Evolutionary conservation across 176 grass and related monocot species (phyloP), one percentile per base, ranked within the genome.

Genomic region (Ensete glaucum): DNA sequence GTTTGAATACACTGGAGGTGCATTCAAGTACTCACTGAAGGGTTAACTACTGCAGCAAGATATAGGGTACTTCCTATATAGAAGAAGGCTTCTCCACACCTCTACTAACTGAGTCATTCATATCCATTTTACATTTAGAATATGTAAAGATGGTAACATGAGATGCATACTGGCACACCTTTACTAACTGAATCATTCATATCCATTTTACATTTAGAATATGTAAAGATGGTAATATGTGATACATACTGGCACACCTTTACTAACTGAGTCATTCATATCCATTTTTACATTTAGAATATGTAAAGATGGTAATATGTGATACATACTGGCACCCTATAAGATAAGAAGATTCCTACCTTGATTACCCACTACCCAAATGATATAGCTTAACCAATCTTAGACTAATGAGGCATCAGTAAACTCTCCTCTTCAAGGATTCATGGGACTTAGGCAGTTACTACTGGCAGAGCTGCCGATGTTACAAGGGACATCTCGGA

Each of bases 381-480:
- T 8, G 16, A 60, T 21, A n/a, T 5, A 5, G 13, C 17, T 1
- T 7, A 21, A 20, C 57, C 17, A 60, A 60, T 60, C 57, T 1
- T 4, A 17, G 1, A 43, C 34, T 13, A 34, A 68, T 34, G 65
- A 68, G 24, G 25, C 34, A 43, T 43, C 34, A 6, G 34, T 43
- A 0, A 6, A 43, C 34, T 43, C 34, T 43, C 34, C 34, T 43
- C 34, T 82, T 77, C 71, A 27, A 81, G 83, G 69, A 52, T 64
- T 15, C 79, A 82, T 0, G 21, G 71, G 63, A 50, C 81, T 86
- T 80, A 85, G 73, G 27, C 88, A 91, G 50, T 78, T 87, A 80
- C 90, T 93, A 84, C 88, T 87, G 4, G 80, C 79, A 0, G 88
- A 89, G 81, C 85, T 93, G 71, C 82, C 24, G 57, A 73, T 9